These are phyloP conservation scores for Fusarium sp. DNA, from an alignment of 2,329 filamentous ascomycete genomes.

Conservation along the genomic window DNA sequence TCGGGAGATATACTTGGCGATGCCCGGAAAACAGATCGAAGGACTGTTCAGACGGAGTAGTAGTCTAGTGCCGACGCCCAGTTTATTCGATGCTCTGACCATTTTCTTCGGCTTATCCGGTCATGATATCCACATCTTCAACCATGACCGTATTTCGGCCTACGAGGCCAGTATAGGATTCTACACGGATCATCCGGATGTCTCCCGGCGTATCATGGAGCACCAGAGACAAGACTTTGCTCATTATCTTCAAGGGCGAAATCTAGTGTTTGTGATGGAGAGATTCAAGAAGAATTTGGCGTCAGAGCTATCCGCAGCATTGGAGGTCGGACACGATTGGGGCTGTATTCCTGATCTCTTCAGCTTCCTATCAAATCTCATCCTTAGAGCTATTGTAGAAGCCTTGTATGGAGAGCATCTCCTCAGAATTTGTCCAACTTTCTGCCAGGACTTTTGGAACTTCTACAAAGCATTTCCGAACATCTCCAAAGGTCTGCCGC, in stretches of 20 bases:
- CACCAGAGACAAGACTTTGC: neutral
- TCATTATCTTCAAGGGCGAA: neutral
- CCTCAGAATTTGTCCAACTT: neutral
- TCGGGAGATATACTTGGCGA: conserved; percentile 1
- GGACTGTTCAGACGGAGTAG: neutral
- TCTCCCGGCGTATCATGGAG: neutral
- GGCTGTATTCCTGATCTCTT: neutral
- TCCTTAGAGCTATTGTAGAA: neutral
- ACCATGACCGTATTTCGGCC: neutral
- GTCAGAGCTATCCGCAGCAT: neutral
- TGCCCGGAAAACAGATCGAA: conserved; percentile 3
- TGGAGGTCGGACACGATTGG: neutral
- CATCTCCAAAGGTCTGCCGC: neutral
- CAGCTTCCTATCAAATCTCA: neutral
- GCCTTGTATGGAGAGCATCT: neutral
- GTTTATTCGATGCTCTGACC: neutral
- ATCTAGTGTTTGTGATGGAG: neutral
- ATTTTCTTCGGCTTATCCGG: neutral
- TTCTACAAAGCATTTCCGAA: neutral
- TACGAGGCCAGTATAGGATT: neutral
- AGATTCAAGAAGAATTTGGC: neutral
- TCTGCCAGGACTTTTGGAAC: neutral
- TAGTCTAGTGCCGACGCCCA: neutral
- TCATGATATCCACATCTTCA: neutral
- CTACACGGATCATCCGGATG: neutral